Conservation (phyloP, 1,284 basidiomycete species). For the Leccinum fuscescens region DNA sequence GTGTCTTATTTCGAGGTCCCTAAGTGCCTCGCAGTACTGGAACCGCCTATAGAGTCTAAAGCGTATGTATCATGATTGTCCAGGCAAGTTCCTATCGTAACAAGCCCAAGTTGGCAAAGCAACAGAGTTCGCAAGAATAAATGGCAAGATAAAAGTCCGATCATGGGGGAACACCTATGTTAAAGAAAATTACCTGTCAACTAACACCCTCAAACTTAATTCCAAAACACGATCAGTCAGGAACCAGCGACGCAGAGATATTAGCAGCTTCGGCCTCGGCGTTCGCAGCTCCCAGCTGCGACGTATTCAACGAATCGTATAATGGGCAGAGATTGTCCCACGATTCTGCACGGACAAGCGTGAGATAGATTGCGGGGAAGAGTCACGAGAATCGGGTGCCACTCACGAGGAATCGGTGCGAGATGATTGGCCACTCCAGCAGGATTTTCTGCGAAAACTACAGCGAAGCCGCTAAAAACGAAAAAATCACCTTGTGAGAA, state of each 20-base stretch:
- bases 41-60: background rate
- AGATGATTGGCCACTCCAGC: constrained; percentile 17
- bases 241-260: constrained; percentile 17
- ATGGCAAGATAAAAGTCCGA: background rate
- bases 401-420: constrained; percentile 16
- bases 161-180: background rate
- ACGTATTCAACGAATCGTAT: constrained; percentile 17
- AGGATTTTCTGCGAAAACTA: constrained; percentile 40
- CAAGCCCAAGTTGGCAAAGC: background rate
- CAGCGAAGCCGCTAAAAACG: constrained; percentile 34
- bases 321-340: constrained; percentile 27
- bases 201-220: background rate
- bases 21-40: background rate
- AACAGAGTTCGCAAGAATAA: background rate
- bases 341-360: constrained; percentile 10
- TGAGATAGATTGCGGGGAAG: background rate
- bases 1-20: background rate
- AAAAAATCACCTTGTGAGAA: background rate
- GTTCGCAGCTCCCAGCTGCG: constrained; percentile 23
- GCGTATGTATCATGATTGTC: background rate
- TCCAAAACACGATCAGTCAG: constrained; percentile 1
- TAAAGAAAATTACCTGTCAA: background rate
- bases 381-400: background rate
- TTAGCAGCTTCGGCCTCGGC: constrained; percentile 20
- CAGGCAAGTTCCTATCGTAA: background rate